Conservation (phyloP, 495 filamentous ascomycete species). For the Xylaria scruposa region DNA sequence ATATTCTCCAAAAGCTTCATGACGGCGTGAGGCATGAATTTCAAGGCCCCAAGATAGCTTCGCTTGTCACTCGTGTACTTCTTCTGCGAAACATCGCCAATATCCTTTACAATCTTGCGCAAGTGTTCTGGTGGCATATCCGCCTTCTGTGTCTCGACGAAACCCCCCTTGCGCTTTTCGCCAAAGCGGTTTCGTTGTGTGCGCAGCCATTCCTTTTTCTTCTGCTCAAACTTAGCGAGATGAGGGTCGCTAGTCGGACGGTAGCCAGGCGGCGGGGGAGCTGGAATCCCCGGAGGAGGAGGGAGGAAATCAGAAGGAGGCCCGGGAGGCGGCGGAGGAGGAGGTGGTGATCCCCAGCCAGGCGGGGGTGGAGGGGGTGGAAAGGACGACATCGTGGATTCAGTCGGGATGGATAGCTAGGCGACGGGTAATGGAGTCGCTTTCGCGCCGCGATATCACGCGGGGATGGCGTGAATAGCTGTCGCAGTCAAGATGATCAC, state of each 20-base stretch:
- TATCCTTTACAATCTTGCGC: constrained; percentile 97
- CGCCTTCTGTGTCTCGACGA: constrained; percentile 96
- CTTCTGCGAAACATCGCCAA: constrained; percentile 98
- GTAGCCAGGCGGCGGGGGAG: constrained; percentile 89
- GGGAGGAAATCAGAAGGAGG: constrained; percentile 73
- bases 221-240: constrained; percentile 93
- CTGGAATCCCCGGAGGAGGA: constrained; percentile 66
- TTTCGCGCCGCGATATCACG: constrained; percentile 44
- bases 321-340: constrained; percentile 81
- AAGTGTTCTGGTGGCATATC: constrained; percentile 99
- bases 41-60: constrained; percentile 94
- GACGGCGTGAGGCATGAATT: constrained; percentile 99
- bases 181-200: constrained; percentile 91
- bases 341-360: constrained; percentile 62
- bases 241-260: constrained; percentile 84
- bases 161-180: constrained; percentile 95
- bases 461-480: constrained; percentile 31
- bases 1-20: constrained; percentile 99
- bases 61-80: constrained; percentile 99
- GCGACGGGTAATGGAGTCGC: constrained; percentile 38
- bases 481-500: constrained; percentile 28
- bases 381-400: constrained; percentile 73
- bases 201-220: constrained; percentile 98
- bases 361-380: constrained; percentile 66
- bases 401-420: constrained; percentile 28